These are phyloP conservation scores for Penicillium sp. DNA, from an alignment of 2,329 filamentous ascomycete species.

Conservation along the genomic window DNA sequence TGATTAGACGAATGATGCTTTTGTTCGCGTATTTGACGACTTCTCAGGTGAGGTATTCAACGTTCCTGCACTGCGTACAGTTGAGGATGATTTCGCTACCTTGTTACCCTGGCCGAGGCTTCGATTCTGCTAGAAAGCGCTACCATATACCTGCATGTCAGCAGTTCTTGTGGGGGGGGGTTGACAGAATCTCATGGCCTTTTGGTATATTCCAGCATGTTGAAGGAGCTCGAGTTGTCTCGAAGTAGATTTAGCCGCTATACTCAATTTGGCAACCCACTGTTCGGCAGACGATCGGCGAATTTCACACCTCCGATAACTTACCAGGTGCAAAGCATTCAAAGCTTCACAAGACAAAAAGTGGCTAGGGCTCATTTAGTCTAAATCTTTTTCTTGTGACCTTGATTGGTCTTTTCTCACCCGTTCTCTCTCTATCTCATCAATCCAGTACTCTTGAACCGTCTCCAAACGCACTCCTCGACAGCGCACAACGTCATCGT, in stretches of 20 bases:
- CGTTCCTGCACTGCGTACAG: no score
- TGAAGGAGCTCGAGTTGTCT: neutral
- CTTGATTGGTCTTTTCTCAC: neutral
- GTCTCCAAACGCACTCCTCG: neutral
- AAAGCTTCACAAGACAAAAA: neutral
- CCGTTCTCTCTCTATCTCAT: neutral
- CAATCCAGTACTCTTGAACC: neutral
- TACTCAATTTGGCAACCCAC: constrained; percentile 10
- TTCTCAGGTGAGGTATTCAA: no score
- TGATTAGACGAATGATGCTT: constrained; percentile 18
- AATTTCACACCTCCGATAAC: constrained; percentile 6
- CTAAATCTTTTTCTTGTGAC: neutral
- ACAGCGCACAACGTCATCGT: constrained; percentile 14
- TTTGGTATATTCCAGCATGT: neutral
- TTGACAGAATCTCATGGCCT: no score
- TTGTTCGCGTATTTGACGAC: neutral
- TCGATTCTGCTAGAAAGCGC: no score
- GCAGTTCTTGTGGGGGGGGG: no score
- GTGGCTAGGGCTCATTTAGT: neutral
- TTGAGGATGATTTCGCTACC: neutral
- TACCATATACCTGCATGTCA: no score
- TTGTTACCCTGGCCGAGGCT: no score
- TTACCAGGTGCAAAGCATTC: neutral
- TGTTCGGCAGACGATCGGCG: constrained; percentile 7
- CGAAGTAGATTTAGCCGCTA: constrained; percentile 10